Percentiles rank a stretch among this genome's conserved stretches.
phyloP scores from a whole-genome alignment of 345 rosid species.

The Eutrema japonicum region DNA sequence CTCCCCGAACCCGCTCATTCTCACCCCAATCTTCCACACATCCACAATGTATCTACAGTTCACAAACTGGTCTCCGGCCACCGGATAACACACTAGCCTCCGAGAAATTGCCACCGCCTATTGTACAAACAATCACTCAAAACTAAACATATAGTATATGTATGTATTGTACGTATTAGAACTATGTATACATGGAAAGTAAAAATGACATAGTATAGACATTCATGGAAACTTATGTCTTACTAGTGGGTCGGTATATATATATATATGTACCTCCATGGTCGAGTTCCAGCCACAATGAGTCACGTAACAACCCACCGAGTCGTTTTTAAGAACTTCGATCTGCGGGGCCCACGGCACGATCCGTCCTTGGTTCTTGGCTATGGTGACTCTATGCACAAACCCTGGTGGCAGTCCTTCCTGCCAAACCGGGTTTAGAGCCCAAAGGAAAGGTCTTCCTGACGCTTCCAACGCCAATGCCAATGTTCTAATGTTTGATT shows the following conservation, averaged over 20 bases:
- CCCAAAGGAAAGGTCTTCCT: slow-evolving; percentile 70
- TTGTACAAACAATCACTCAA: neutral
- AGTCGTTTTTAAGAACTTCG: slow-evolving; percentile 53
- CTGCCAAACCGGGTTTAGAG: slow-evolving; percentile 54
- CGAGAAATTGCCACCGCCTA: slow-evolving; percentile 43
- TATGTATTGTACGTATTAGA: neutral
- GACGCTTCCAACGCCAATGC: slow-evolving; percentile 60
- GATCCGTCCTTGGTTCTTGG: slow-evolving; percentile 51
- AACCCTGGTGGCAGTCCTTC: slow-evolving; percentile 62
- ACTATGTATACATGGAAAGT: neutral
- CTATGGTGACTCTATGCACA: slow-evolving; percentile 44
- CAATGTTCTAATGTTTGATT: slow-evolving; percentile 51
- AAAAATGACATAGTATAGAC: neutral
- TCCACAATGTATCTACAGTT: slow-evolving; percentile 66
- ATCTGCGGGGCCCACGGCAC: slow-evolving; percentile 81
- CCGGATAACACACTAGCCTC: slow-evolving; percentile 67
- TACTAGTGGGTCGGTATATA: neutral
- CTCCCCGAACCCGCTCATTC: slow-evolving; percentile 51
- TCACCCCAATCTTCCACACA: slow-evolving; percentile 65
- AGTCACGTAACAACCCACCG: slow-evolving; percentile 62
- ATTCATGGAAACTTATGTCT: neutral
- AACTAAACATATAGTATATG: neutral
- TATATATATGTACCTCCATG: slow-evolving; percentile 50
- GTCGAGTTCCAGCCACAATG: slow-evolving; percentile 98
- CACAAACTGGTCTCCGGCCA: slow-evolving; percentile 82